Conservation (phyloP, 345 rosid species). For the Jatropha curcas region DNA sequence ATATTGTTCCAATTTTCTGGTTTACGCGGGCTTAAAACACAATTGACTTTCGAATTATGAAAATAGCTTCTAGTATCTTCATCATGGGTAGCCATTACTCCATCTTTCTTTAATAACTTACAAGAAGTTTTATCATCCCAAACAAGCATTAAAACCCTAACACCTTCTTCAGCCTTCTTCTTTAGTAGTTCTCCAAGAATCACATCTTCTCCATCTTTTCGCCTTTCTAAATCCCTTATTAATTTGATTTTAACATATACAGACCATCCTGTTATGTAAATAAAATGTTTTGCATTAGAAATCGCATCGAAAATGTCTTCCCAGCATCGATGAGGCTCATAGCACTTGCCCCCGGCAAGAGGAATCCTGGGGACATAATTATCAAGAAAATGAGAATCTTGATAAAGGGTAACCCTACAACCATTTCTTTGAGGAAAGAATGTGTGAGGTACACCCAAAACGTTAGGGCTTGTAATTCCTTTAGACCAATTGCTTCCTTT, state of each 20-base stretch:
- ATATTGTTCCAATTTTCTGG: slow-evolving; percentile 45
- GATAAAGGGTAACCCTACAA: slow-evolving; percentile 54
- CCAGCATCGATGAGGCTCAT: slow-evolving; percentile 45
- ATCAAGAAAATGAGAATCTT: slow-evolving; percentile 54
- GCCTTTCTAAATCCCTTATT: slow-evolving; percentile 43
- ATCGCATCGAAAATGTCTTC: slow-evolving; percentile 56
- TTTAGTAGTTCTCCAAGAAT: slow-evolving; percentile 54
- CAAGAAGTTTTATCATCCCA: slow-evolving; percentile 66
- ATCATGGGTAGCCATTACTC: slow-evolving; percentile 61
- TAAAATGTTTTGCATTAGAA: slow-evolving; percentile 44
- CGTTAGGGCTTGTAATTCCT: slow-evolving; percentile 42
- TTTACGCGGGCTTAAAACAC: slow-evolving; percentile 55
- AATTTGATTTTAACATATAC: slow-evolving; percentile 43
- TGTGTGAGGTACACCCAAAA: slow-evolving; percentile 51
- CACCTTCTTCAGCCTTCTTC: slow-evolving; percentile 54
- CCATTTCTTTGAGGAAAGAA: slow-evolving; percentile 46
- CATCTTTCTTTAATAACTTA: slow-evolving; percentile 46
- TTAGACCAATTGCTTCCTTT: slow-evolving; percentile 39
- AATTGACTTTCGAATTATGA: slow-evolving; percentile 38
- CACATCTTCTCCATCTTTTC: slow-evolving; percentile 34
- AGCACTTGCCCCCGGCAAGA: slow-evolving; percentile 35
- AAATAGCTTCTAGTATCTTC: slow-evolving; percentile 52
- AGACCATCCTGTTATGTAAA: slow-evolving; percentile 61
- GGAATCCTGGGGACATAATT: slow-evolving; percentile 31
- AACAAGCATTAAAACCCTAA: slow-evolving; percentile 52